phyloP scores from a whole-genome alignment of 2,329 filamentous ascomycete species.

The Trichothecium sympodiale region DNA sequence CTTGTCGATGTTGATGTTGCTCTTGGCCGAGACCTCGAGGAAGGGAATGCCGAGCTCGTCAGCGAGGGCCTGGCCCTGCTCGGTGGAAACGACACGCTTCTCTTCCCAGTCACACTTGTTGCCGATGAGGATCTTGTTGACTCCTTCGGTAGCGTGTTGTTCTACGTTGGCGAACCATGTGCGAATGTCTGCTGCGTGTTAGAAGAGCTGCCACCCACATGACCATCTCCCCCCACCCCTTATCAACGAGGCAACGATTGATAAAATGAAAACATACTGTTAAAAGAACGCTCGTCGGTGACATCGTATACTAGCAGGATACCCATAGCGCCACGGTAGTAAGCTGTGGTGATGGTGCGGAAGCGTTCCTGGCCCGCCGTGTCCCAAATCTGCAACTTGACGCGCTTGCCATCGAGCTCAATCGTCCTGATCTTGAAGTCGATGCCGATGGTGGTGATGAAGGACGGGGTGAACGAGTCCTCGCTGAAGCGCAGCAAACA shows the following conservation, averaged over 20 bases:
- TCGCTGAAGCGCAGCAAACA: slow-evolving; percentile 94
- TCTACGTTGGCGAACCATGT: slow-evolving; percentile 99
- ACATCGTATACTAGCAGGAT: slow-evolving; percentile 97
- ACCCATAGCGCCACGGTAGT: slow-evolving; percentile 97
- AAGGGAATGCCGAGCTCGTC: slow-evolving; percentile 96
- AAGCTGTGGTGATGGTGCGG: slow-evolving; percentile 96
- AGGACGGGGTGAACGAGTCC: slow-evolving; percentile 93
- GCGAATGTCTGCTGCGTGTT: slow-evolving; percentile 63
- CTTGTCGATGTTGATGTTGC: slow-evolving; percentile 99
- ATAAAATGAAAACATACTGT: slow-evolving; percentile 51
- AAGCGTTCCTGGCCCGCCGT: slow-evolving; percentile 97
- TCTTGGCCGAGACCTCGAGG: slow-evolving; percentile 96
- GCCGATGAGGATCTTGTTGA: slow-evolving; percentile 98
- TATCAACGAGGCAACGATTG: slow-evolving; percentile 2
- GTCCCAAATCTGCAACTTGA: slow-evolving; percentile 99
- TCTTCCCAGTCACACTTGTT: slow-evolving; percentile 99
- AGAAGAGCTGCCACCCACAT: slow-evolving; percentile 4
- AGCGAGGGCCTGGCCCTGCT: slow-evolving; percentile 85
- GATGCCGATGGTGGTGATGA: slow-evolving; percentile 98
- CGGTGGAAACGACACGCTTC: slow-evolving; percentile 87
- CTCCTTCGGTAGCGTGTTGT: slow-evolving; percentile 94
- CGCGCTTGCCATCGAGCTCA: slow-evolving; percentile 95
- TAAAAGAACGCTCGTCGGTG: slow-evolving; percentile 90
- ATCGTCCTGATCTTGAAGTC: slow-evolving; percentile 99
- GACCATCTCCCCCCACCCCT: background rate